Conservation (phyloP, 2,329 filamentous ascomycete species). For the Apiospora arundinis region DNA sequence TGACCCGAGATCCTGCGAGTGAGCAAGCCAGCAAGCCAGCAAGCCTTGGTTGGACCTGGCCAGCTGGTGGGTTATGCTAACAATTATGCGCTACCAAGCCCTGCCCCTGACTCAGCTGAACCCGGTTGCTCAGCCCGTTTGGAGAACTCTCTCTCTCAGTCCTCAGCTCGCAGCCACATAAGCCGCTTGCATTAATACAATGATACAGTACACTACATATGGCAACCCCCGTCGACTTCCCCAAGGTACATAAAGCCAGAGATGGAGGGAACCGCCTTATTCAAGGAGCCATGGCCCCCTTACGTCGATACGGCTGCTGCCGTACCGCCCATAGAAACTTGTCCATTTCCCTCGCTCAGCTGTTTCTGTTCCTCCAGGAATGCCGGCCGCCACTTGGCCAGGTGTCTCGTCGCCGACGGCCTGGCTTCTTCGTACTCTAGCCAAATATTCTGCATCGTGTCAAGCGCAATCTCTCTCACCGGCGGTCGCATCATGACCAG, state of each 20-base stretch:
- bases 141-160: too few species aligned
- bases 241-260: not conserved
- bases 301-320: not conserved
- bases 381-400: constrained; percentile 64
- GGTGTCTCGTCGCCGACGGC: constrained; percentile 66
- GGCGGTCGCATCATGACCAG: constrained; percentile 73
- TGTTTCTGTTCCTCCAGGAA: constrained; percentile 47
- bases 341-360: not conserved
- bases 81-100: too few species aligned
- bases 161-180: too few species aligned
- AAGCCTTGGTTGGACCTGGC: not conserved
- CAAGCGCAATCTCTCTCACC: constrained; percentile 66
- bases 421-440: constrained; percentile 69
- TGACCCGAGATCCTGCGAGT: not conserved
- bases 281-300: not conserved
- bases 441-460: constrained; percentile 72
- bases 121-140: too few species aligned
- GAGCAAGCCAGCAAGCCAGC: not conserved
- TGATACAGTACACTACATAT: not conserved
- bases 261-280: not conserved
- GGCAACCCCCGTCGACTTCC: not conserved
- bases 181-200: not conserved
- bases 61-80: too few species aligned
- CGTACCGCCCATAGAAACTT: not conserved
- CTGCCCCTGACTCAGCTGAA: too few species aligned